Evolutionary conservation across 176 grass and related monocot species (phyloP).

Genomic region (Eragrostis nindensis): DNA sequence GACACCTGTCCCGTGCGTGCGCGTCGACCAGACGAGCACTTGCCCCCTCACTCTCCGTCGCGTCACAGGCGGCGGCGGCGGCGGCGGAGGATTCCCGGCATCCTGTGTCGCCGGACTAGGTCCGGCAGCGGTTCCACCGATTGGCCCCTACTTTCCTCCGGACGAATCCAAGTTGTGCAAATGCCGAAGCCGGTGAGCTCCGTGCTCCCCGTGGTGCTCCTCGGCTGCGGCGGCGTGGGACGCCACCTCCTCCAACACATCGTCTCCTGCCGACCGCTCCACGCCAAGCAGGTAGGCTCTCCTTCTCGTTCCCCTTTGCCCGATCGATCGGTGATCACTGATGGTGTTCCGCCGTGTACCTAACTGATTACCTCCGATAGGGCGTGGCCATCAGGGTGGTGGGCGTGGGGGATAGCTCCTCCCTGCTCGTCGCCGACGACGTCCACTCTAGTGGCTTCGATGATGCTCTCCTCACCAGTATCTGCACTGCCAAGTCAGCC

Average conservation of each 20-base stretch:
- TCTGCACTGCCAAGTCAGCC: slow-evolving; percentile 72
- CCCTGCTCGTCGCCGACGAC: slow-evolving; percentile 70
- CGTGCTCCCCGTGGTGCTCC: slow-evolving; percentile 72
- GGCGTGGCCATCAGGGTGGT: slow-evolving; percentile 79
- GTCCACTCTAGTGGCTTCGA: slow-evolving; percentile 57
- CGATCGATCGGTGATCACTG: background rate
- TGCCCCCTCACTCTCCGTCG: background rate
- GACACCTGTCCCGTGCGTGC: background rate
- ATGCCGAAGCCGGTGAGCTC: slow-evolving; percentile 31
- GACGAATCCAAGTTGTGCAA: slow-evolving; percentile 18
- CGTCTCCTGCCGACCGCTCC: slow-evolving; percentile 64
- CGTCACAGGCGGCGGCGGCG: too few relatives aligned
- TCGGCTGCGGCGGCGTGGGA: slow-evolving; percentile 91
- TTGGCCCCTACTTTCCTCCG: background rate
- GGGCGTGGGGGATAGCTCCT: slow-evolving; percentile 75
- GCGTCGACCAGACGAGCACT: slow-evolving; percentile 1
- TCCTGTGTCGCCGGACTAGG: background rate
- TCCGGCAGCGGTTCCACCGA: background rate
- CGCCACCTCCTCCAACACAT: slow-evolving; percentile 85
- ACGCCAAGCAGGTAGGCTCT: slow-evolving; percentile 57
- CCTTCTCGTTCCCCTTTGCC: background rate
- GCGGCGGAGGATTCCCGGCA: background rate
- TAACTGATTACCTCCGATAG: slow-evolving; percentile 23
- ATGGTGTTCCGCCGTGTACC: background rate
- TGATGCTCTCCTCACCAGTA: slow-evolving; percentile 62